Conservation (phyloP, 768 basidiomycete species). For the Xanthoconium purpureum region DNA sequence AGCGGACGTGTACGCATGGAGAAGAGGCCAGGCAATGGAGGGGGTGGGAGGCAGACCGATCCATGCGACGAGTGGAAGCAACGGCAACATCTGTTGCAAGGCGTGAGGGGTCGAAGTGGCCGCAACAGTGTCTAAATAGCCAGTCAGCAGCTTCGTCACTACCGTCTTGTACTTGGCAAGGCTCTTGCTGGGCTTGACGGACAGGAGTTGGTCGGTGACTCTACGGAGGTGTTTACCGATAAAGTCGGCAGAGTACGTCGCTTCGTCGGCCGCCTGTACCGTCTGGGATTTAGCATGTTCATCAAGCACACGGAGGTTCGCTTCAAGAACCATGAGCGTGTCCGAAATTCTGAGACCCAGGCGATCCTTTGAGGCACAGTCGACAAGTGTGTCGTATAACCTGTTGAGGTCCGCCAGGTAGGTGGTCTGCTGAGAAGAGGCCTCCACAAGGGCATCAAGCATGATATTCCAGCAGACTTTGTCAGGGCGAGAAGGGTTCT, state of each 20-base stretch:
- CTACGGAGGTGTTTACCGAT: constrained; percentile 20
- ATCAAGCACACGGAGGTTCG: constrained; percentile 38
- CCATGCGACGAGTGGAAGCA: constrained; percentile 32
- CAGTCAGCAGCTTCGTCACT: constrained; percentile 15
- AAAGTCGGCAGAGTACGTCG: constrained; percentile 22
- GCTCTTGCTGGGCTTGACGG: constrained; percentile 13
- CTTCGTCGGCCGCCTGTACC: constrained; percentile 5
- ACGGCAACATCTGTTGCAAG: constrained; percentile 7
- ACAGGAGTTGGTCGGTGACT: constrained; percentile 2
- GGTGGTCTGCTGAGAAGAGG: constrained; percentile 27
- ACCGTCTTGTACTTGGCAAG: constrained; percentile 17
- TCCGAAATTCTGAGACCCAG: constrained; percentile 37
- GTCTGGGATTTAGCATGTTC: neutral
- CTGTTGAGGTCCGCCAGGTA: constrained; percentile 55
- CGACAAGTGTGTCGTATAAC: constrained; percentile 42
- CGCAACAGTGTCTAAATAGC: constrained; percentile 15
- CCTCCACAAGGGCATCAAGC: constrained; percentile 50
- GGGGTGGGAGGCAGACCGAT: constrained; percentile 34
- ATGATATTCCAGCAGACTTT: constrained; percentile 55
- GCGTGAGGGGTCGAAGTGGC: neutral
- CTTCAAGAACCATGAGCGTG: constrained; percentile 41
- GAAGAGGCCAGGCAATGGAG: constrained; percentile 37
- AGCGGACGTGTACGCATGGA: constrained; percentile 47
- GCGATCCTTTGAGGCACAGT: constrained; percentile 35
- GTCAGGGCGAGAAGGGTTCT: constrained; percentile 50